Conservation (phyloP, 108 stramenopile species). For the Bacterosira constricta region DNA sequence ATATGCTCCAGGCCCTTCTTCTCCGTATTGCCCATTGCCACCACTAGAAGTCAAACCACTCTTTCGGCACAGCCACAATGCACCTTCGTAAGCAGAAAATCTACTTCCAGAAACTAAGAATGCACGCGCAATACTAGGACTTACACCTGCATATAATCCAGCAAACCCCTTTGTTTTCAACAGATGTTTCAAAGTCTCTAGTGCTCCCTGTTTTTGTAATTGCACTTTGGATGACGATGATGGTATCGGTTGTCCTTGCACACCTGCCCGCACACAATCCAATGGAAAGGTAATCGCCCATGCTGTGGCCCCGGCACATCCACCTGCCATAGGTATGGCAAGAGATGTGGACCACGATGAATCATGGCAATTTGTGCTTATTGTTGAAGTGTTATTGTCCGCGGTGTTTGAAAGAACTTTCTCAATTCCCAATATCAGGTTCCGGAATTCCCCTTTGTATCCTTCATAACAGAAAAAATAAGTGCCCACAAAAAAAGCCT, state of each 20-base stretch:
- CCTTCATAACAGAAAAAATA: conserved; percentile 94
- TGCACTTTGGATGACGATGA: conserved; percentile 4
- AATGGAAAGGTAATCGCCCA: conserved; percentile 91
- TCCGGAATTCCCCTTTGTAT: conserved; percentile 48
- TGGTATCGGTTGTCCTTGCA: conserved; percentile 67
- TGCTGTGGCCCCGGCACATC: conserved; percentile 80
- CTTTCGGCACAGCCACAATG: conserved; percentile 64
- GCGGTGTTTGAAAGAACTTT: neutral
- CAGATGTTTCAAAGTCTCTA: conserved; percentile 53
- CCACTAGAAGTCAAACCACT: conserved; percentile 34
- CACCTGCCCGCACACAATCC: conserved; percentile 88
- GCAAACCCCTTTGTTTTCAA: conserved; percentile 65
- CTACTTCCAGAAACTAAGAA: conserved; percentile 90
- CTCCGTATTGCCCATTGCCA: neutral
- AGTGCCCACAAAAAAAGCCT: conserved; percentile 77
- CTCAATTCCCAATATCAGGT: conserved; percentile 12
- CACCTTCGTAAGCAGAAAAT: conserved; percentile 90
- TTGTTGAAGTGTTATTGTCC: conserved; percentile 1
- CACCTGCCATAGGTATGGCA: conserved; percentile 86
- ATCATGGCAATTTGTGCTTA: neutral
- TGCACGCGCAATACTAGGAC: conserved; percentile 80
- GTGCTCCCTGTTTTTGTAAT: conserved; percentile 48
- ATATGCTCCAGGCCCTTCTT: conserved; percentile 33
- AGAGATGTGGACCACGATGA: conserved; percentile 37
- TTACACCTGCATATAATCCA: conserved; percentile 87